Base-by-base conservation (phyloP, 495 filamentous ascomycete genomes). In the Aspergillus steynii region DNA sequence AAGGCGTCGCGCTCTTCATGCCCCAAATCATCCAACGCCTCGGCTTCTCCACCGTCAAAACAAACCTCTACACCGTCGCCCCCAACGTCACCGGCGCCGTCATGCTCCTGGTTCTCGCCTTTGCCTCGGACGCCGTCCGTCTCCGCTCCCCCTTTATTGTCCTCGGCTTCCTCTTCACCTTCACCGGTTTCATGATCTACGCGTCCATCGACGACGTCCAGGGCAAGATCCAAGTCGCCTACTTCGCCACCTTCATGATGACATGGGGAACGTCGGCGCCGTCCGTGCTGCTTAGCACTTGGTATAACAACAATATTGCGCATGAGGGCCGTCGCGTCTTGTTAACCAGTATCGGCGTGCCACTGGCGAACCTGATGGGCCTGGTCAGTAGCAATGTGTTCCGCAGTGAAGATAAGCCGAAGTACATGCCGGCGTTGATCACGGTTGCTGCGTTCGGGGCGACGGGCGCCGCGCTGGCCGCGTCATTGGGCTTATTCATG, bases 221-320 rank as follows among this genome's bases (percentile, higher is more conserved):
- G 58, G 60, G 69, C 1, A 71, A 87, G 37, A 71, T 86, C 10
- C 79, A 84, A 31, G 78, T 92, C 2, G 89, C 88, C 3, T 93
- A 93, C 60, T 92, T 90, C 58, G 88, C 89, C 10, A 84, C 80
- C 26, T 93, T 92, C 70, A 91, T 92, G 88, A 92, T 93, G 88
- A 88, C 85, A 15, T 92, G 90, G 88, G 82, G 81, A 14, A 84
- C 82, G 2, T 80, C 77, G 0, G 81, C 82, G 1, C 82, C 82
- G 1, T 83, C 80, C 1, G 82, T 85, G 3, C 68, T 85, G 7
- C 71, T 84, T 0, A 79, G 77, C 61, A 74, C 72, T 20, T 88
- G 86, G 89, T 91, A 90, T 68, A 91, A 90, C 68, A 94, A 94
- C 76, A 94, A 94, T 60, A 82, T 89, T 20, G 88, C 89, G 1